Evolutionary conservation across 768 basidiomycete species (phyloP).

Genomic region (Mycena sanguinolenta): DNA sequence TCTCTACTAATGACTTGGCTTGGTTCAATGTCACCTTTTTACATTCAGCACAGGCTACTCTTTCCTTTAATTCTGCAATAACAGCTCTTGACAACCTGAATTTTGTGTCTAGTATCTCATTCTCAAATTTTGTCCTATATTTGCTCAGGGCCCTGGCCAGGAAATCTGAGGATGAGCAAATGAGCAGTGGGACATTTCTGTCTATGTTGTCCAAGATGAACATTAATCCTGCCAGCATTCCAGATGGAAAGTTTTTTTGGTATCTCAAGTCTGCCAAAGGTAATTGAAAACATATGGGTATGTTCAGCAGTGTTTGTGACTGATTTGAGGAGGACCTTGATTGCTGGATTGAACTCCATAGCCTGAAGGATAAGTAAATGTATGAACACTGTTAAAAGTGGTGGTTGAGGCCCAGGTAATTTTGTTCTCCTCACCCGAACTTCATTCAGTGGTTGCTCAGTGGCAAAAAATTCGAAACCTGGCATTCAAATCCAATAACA

Average conservation of each 20-base stretch:
- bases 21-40: background rate
- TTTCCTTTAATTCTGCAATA: constrained; percentile 7
- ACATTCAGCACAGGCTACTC: background rate
- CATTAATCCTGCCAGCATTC: background rate
- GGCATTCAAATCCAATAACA: background rate
- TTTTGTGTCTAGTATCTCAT: background rate
- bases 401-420: background rate
- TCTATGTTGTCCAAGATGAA: background rate
- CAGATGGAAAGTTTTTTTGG: background rate
- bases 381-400: background rate
- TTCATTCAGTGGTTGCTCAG: background rate
- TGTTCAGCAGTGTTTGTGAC: background rate
- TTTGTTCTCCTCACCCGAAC: background rate
- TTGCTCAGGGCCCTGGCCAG: too few relatives aligned
- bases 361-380: background rate
- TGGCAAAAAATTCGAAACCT: background rate
- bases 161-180: background rate
- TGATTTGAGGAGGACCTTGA: background rate
- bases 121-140: background rate
- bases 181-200: background rate
- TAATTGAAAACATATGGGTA: background rate
- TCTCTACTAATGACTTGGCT: background rate
- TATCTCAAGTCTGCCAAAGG: background rate
- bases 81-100: background rate
- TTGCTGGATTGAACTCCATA: background rate